Evolutionary conservation across 306 rosid species (phyloP).

Genomic region (Urtica urens): DNA sequence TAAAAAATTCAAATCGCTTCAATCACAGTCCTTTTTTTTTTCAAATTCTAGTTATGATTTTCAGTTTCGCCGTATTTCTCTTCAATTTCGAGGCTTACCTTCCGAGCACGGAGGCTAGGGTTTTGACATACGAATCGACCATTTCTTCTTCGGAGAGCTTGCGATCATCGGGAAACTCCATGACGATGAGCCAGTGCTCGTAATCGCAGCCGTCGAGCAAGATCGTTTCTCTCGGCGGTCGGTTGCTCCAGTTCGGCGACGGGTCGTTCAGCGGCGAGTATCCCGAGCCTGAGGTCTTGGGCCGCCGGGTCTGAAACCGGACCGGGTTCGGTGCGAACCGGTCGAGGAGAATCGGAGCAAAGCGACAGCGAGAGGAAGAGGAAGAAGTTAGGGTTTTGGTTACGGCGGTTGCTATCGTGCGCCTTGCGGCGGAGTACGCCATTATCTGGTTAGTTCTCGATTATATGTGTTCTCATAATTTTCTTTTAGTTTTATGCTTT

Average conservation of each 20-base stretch:
- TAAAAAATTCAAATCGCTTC: neutral
- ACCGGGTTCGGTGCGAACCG: slow-evolving; percentile 13
- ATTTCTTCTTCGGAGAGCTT: slow-evolving; percentile 81
- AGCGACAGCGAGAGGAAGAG: slow-evolving; percentile 32
- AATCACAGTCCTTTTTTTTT: neutral
- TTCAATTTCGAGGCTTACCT: too few relatives aligned
- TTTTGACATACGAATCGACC: slow-evolving; percentile 64
- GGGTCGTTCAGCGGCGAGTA: slow-evolving; percentile 77
- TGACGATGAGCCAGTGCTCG: slow-evolving; percentile 83
- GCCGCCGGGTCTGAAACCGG: slow-evolving; percentile 33
- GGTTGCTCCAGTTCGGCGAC: slow-evolving; percentile 84
- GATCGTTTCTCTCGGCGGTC: slow-evolving; percentile 79
- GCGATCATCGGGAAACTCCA: slow-evolving; percentile 57
- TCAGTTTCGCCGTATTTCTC: too few relatives aligned
- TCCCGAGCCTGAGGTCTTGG: slow-evolving; percentile 52
- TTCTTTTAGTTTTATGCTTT: too few relatives aligned
- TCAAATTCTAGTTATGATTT: too few relatives aligned
- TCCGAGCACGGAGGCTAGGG: slow-evolving; percentile 63
- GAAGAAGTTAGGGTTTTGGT: slow-evolving; percentile 22
- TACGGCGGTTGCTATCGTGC: slow-evolving; percentile 36
- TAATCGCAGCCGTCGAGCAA: slow-evolving; percentile 91
- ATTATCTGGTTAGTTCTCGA: slow-evolving; percentile 18
- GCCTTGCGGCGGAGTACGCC: slow-evolving; percentile 56
- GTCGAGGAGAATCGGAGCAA: slow-evolving; percentile 29
- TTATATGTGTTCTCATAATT: neutral